Percentiles rank a stretch among this genome's conserved stretches.
Evolutionary conservation across 176 grass and related monocot species (phyloP).

Genomic region (Luzula sylvatica): DNA sequence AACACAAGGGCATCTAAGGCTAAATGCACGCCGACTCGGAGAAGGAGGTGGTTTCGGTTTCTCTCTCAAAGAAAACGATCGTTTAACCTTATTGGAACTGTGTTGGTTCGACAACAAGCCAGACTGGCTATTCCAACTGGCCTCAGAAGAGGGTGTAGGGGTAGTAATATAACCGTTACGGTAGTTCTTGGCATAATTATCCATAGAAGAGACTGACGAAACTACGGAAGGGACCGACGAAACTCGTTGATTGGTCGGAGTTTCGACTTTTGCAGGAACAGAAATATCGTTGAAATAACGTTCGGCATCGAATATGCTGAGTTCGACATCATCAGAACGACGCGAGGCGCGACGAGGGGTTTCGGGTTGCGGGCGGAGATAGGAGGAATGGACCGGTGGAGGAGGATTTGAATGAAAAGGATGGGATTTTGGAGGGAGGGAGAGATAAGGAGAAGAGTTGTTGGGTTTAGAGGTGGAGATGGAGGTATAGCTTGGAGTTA

Average conservation of each 20-base stretch:
- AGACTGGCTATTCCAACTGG: constrained; percentile 38
- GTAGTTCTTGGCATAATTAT: constrained; percentile 4
- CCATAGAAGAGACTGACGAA: constrained; percentile 17
- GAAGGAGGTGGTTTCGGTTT: constrained; percentile 7
- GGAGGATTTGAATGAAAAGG: too few species aligned
- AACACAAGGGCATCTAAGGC: constrained; percentile 18
- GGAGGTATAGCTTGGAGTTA: constrained; percentile 2
- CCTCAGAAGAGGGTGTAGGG: constrained; percentile 26
- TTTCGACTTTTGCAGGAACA: constrained; percentile 11
- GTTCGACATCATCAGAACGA: constrained; percentile 19
- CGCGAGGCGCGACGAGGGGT: constrained; percentile 13
- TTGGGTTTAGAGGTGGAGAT: not conserved
- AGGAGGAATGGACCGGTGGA: constrained; percentile 9
- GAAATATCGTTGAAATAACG: constrained; percentile 27
- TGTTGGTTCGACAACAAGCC: constrained; percentile 15
- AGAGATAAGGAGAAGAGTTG: constrained; percentile 5
- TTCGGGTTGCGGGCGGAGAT: not conserved
- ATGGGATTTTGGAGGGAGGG: constrained; percentile 15
- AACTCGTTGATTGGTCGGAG: constrained; percentile 9
- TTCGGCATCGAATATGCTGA: constrained; percentile 41
- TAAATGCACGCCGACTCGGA: constrained; percentile 16
- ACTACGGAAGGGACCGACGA: constrained; percentile 7
- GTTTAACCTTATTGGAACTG: not conserved
- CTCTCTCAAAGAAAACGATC: constrained; percentile 5
- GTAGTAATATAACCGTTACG: not conserved